Conservation (phyloP, 495 filamentous ascomycete genomes). For the Glarea lozoyensis region DNA sequence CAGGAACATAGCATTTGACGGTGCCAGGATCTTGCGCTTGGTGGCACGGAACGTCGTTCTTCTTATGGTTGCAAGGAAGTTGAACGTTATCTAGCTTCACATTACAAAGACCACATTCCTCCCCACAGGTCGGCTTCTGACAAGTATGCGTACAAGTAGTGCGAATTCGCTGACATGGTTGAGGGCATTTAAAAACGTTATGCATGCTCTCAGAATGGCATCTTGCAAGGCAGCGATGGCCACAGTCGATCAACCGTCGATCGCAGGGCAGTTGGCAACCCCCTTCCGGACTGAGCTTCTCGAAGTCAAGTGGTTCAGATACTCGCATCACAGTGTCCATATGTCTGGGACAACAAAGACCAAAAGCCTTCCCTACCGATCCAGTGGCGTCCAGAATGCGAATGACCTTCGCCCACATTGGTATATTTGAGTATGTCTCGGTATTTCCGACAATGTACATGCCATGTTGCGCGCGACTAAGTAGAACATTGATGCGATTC, state of each 20-base stretch:
- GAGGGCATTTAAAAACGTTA: constrained; percentile 48
- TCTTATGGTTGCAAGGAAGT: constrained; percentile 53
- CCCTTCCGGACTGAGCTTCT: constrained; percentile 54
- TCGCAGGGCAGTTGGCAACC: constrained; percentile 56
- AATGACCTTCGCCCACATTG: constrained; percentile 65
- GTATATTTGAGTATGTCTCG: constrained; percentile 41
- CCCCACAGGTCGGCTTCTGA: constrained; percentile 49
- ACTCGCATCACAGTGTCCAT: constrained; percentile 47
- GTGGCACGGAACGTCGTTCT: constrained; percentile 41
- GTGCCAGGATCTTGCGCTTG: constrained; percentile 31
- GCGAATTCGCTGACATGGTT: constrained; percentile 48
- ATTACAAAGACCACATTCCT: constrained; percentile 45
- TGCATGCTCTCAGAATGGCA: constrained; percentile 66
- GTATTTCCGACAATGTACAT: constrained; percentile 81
- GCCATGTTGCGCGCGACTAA: constrained; percentile 66
- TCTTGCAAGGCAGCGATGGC: constrained; percentile 58
- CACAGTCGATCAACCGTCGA: constrained; percentile 55
- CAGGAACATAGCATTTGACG: constrained; percentile 29
- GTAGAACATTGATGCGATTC: constrained; percentile 75
- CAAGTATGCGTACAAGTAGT: constrained; percentile 55
- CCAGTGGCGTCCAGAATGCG: constrained; percentile 37
- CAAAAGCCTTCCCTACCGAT: constrained; percentile 45
- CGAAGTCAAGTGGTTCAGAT: constrained; percentile 54
- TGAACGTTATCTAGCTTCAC: constrained; percentile 29
- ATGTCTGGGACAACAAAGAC: constrained; percentile 61